Evolutionary conservation across 2,329 filamentous ascomycete species (phyloP).

Genomic region (Diaporthe vaccinii): DNA sequence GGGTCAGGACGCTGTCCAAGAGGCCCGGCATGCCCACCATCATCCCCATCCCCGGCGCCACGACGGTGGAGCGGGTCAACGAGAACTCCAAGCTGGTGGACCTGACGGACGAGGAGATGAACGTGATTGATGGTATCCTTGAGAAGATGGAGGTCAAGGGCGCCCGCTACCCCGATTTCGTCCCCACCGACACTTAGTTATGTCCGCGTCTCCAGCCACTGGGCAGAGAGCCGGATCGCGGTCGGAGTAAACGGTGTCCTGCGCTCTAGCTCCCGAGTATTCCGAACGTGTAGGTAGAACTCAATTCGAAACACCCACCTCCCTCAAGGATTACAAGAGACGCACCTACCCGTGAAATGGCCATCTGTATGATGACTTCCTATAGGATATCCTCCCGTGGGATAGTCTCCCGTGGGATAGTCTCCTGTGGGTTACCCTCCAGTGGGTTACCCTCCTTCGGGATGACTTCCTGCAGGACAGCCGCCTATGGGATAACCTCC

Average conservation of each 20-base stretch:
- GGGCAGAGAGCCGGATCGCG: background rate
- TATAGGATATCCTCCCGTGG: background rate
- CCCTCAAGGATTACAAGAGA: background rate
- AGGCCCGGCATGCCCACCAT: conserved; percentile 68
- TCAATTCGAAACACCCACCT: background rate
- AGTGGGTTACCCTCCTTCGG: background rate
- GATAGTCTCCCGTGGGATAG: too few relatives aligned
- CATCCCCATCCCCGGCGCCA: conserved; percentile 77
- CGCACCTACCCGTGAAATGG: background rate
- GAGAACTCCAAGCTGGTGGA: conserved; percentile 70
- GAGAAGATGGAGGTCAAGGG: conserved; percentile 63
- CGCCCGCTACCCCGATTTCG: conserved; percentile 58
- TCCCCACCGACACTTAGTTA: conserved; percentile 54
- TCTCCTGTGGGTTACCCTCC: background rate
- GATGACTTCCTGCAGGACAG: too few relatives aligned
- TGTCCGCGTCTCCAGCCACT: background rate
- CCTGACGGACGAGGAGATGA: conserved; percentile 64
- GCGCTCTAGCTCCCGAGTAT: background rate
- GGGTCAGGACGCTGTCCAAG: conserved; percentile 66
- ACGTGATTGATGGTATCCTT: conserved; percentile 64
- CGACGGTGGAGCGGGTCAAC: conserved; percentile 65
- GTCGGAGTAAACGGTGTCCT: background rate
- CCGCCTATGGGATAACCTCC: background rate
- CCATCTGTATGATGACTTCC: background rate
- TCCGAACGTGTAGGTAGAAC: background rate